These are phyloP conservation scores for Xylariaceae sp. DNA, from an alignment of 2,329 filamentous ascomycete genomes.

Conservation along the genomic window DNA sequence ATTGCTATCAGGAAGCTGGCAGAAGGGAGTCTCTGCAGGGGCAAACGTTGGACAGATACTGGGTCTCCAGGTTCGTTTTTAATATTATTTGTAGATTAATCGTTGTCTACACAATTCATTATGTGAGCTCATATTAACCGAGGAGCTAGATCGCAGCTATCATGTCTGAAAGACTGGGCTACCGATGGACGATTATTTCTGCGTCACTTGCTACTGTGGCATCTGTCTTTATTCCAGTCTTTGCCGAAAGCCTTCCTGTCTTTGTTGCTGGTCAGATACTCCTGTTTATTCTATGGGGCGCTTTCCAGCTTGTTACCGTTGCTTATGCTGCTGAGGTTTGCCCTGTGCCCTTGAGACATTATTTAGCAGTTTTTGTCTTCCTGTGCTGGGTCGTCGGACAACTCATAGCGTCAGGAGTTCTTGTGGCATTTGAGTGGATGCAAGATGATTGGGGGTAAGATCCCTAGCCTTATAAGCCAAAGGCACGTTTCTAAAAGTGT, in stretches of 20 bases:
- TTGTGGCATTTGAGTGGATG: slow-evolving; percentile 36
- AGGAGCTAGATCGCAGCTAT: slow-evolving; percentile 50
- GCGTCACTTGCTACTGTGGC: slow-evolving; percentile 44
- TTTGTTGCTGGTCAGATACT: slow-evolving; percentile 49
- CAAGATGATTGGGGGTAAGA: slow-evolving; percentile 35
- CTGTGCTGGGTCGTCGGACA: slow-evolving; percentile 46
- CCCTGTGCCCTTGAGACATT: slow-evolving; percentile 38
- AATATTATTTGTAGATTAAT: too few species aligned
- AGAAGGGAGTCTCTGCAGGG: slow-evolving; percentile 53
- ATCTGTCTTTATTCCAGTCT: slow-evolving; percentile 52
- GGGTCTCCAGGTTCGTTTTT: slow-evolving; percentile 48
- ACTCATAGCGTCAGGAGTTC: slow-evolving; percentile 44
- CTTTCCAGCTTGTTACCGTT: slow-evolving; percentile 40
- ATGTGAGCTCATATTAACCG: too few species aligned
- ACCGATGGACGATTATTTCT: slow-evolving; percentile 48
- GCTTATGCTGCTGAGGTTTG: slow-evolving; percentile 40
- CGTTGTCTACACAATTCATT: not conserved
- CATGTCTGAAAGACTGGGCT: slow-evolving; percentile 48
- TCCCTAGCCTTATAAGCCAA: not conserved
- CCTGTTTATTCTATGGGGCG: slow-evolving; percentile 47
- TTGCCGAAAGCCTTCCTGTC: slow-evolving; percentile 43
- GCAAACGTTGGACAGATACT: slow-evolving; percentile 52
- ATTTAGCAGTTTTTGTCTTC: slow-evolving; percentile 39
- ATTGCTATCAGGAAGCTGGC: slow-evolving; percentile 53
- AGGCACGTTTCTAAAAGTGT: not conserved